Base-by-base conservation (phyloP, 768 basidiomycete species). In the Sporobolomyces pararoseus region DNA sequence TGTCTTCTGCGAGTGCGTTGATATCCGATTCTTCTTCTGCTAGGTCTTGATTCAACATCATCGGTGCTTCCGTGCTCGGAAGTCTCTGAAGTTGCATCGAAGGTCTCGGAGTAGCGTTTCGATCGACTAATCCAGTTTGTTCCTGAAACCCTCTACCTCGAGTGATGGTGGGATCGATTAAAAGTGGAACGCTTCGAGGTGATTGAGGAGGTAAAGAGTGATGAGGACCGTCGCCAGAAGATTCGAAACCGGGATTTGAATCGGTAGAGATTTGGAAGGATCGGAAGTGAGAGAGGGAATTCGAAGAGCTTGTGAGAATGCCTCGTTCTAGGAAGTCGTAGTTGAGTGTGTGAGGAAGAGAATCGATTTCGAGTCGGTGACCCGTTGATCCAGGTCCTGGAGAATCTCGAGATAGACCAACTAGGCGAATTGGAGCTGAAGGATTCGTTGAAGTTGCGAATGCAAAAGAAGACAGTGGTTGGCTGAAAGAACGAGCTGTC, bases 381-480 rank as follows among this genome's bases (percentile, higher is more conserved):
- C 65, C 68, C 23, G 29, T 44, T 19, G 63, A 61, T 31, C 72
- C 73, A 7, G 73, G 66, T 46, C 46, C 47, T 34, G 68, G 4
- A 0, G 66, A 29, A 29, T 74, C 73, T 49, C 73, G 73, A 1
- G 73, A 70, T 42, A 71, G 29, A 42, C 69, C 69, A 42, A 74
- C 17, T 59, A 74, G 47, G 23, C 58, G 63, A 9, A 64, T 65
- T 4, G 65, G 35, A 1, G 65, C 60, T 23, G 58, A 67, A 32
- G 37, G n/a, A n/a, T 47, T 6, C 12, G 59, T 19, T 0, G 51
- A 7, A 17, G 34, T 31, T 1, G 62, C 54, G 54, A 70, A 70
- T 7, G 72, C 57, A 58, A 73, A 73, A 19, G 72, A 73, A 7
- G 58, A 60, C 37, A 70, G 68, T 10, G 72, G 5, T 17, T 63